Conservation (phyloP, 1,284 basidiomycete species). For the Austroboletus rostrupii region DNA sequence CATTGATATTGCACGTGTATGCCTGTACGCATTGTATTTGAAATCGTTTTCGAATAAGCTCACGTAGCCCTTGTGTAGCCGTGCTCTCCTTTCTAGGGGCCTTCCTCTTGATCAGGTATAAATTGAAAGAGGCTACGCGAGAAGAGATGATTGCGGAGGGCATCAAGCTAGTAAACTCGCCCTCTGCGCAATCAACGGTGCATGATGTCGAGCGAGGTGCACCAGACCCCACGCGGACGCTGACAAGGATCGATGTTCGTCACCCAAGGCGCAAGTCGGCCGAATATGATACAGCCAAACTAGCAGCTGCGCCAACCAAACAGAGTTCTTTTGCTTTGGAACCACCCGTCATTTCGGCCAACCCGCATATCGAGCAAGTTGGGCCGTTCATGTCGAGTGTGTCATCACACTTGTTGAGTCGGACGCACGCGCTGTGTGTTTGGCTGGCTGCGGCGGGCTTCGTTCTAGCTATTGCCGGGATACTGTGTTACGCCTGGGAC, state of each 20-base stretch:
- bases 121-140: slow-evolving; percentile 46
- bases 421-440: slow-evolving; percentile 49
- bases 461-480: slow-evolving; percentile 45
- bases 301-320: background rate
- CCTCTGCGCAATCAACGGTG: slow-evolving; percentile 4
- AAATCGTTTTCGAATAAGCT: background rate
- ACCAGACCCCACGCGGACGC: background rate
- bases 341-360: slow-evolving; percentile 34
- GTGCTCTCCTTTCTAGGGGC: slow-evolving; percentile 56
- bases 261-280: background rate
- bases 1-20: slow-evolving; percentile 51
- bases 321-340: slow-evolving; percentile 7
- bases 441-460: slow-evolving; percentile 49
- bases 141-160: slow-evolving; percentile 35
- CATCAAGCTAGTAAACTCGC: slow-evolving; percentile 20
- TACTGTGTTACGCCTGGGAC: slow-evolving; percentile 50
- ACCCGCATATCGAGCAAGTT: slow-evolving; percentile 45
- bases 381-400: slow-evolving; percentile 31
- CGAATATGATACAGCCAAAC: background rate
- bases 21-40: slow-evolving; percentile 39
- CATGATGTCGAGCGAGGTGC: slow-evolving; percentile 16
- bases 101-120: slow-evolving; percentile 55
- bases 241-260: background rate
- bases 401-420: slow-evolving; percentile 45
- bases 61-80: slow-evolving; percentile 30